These are phyloP conservation scores for Pascua sp. DNA, from an alignment of 1,284 basidiomycete genomes.

Conservation along the genomic window DNA sequence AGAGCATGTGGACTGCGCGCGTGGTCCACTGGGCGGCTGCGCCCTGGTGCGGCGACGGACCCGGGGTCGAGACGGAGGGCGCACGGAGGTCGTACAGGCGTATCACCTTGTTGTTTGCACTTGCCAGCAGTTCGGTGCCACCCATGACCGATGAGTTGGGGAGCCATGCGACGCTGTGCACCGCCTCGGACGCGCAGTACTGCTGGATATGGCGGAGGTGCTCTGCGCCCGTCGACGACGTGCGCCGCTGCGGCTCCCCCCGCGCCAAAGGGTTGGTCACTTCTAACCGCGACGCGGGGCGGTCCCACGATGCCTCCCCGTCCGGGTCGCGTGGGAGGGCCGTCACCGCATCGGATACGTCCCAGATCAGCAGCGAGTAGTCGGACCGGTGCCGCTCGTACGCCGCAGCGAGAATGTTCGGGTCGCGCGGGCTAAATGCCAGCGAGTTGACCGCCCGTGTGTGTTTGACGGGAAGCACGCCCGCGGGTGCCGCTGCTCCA, in stretches of 20 bases:
- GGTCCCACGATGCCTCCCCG: conserved; percentile 8
- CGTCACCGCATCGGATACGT: conserved; percentile 35
- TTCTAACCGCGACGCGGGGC: conserved; percentile 11
- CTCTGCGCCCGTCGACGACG: neutral
- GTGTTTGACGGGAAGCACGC: conserved; percentile 38
- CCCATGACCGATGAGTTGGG: conserved; percentile 4
- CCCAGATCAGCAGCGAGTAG: conserved; percentile 46
- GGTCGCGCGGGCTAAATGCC: conserved; percentile 40
- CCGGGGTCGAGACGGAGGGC: conserved; percentile 17
- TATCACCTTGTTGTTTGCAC: conserved; percentile 37
- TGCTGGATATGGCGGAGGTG: conserved; percentile 41
- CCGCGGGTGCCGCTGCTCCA: conserved; percentile 15
- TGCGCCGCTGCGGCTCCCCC: no score
- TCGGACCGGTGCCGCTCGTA: conserved; percentile 48
- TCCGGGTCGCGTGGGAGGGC: conserved; percentile 18
- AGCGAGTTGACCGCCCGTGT: conserved; percentile 39
- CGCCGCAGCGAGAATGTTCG: conserved; percentile 40
- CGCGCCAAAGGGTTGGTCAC: conserved; percentile 18
- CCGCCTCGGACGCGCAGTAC: conserved; percentile 43
- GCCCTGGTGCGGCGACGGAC: conserved; percentile 1
- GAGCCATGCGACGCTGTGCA: conserved; percentile 38
- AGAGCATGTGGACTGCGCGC: conserved; percentile 36
- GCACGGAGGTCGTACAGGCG: conserved; percentile 40
- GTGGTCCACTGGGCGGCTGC: conserved; percentile 31
- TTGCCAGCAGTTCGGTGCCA: conserved; percentile 29